These are phyloP conservation scores for Crithidia fasciculata DNA, from an alignment of 208 protist species.

Conservation along the genomic window DNA sequence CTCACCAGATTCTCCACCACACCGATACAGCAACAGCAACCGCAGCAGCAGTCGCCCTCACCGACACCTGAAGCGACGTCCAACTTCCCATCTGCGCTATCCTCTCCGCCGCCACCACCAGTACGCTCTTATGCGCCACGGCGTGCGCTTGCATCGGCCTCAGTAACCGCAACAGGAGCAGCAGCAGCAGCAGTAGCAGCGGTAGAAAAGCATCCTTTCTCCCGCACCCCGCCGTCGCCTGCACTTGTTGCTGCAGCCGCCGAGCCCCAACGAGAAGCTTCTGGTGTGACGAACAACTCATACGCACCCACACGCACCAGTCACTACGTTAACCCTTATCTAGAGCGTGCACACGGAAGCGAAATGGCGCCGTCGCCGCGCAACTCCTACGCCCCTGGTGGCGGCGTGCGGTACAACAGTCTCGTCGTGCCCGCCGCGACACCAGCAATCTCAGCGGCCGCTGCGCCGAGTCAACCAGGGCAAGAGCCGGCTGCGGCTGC, in stretches of 20 bases:
- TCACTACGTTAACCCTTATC: conserved; percentile 21
- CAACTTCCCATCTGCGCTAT: not conserved
- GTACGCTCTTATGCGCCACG: not conserved
- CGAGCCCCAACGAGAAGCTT: too few species aligned
- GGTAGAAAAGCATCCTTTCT: not conserved
- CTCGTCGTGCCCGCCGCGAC: not conserved
- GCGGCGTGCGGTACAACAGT: conserved; percentile 26
- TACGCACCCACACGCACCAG: not conserved
- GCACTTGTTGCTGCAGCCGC: too few species aligned
- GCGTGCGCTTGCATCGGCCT: not conserved
- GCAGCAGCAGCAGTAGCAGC: not conserved
- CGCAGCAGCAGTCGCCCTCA: not conserved
- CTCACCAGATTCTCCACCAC: not conserved
- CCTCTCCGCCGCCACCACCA: not conserved
- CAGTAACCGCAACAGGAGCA: conserved; percentile 2
- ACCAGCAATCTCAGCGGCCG: conserved; percentile 6
- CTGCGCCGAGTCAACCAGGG: not conserved
- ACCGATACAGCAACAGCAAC: not conserved
- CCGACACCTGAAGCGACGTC: too few species aligned
- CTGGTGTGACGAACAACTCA: not conserved
- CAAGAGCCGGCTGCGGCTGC: not conserved
- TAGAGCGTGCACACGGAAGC: not conserved
- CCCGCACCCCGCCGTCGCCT: not conserved
- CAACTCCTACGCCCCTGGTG: conserved; percentile 34
- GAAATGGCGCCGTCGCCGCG: conserved; percentile 25